Evolutionary conservation across 1,139 yeast genomes (phyloP).

Genomic region (Kodamaea alishanica): DNA sequence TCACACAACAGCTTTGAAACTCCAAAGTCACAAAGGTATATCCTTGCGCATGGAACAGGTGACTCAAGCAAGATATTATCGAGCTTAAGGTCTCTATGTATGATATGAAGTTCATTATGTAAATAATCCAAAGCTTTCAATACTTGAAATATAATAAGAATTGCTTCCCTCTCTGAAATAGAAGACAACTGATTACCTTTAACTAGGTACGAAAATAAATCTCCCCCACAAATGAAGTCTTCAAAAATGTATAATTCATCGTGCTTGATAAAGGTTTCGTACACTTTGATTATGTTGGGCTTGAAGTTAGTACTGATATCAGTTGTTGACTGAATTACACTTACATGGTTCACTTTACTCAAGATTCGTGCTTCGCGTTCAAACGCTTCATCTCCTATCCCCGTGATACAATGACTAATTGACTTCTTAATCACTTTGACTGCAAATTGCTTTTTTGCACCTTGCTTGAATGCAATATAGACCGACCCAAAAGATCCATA

Average conservation of each 20-base stretch:
- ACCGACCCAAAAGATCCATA: slow-evolving; percentile 2
- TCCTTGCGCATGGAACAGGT: slow-evolving; percentile 49
- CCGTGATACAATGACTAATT: no score
- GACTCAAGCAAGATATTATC: slow-evolving; percentile 55
- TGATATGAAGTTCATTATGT: slow-evolving; percentile 28
- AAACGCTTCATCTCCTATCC: no score
- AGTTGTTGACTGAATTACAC: neutral
- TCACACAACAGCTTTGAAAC: slow-evolving; percentile 43
- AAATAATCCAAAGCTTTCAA: slow-evolving; percentile 51
- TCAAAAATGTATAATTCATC: slow-evolving; percentile 46
- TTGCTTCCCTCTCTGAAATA: slow-evolving; percentile 51
- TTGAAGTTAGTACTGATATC: slow-evolving; percentile 23
- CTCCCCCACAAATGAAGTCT: slow-evolving; percentile 53
- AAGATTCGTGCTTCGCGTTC: neutral
- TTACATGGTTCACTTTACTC: neutral
- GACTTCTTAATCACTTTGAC: slow-evolving; percentile 43
- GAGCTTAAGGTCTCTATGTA: slow-evolving; percentile 32
- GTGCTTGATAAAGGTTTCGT: slow-evolving; percentile 36
- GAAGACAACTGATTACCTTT: slow-evolving; percentile 37
- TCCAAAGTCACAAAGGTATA: slow-evolving; percentile 66
- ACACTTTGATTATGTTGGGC: slow-evolving; percentile 45
- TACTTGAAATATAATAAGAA: slow-evolving; percentile 54
- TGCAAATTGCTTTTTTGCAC: slow-evolving; percentile 35
- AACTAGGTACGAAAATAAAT: slow-evolving; percentile 57
- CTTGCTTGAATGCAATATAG: slow-evolving; percentile 4